phyloP scores from a whole-genome alignment of 345 rosid genomes.

The Erucastrum elatum region DNA sequence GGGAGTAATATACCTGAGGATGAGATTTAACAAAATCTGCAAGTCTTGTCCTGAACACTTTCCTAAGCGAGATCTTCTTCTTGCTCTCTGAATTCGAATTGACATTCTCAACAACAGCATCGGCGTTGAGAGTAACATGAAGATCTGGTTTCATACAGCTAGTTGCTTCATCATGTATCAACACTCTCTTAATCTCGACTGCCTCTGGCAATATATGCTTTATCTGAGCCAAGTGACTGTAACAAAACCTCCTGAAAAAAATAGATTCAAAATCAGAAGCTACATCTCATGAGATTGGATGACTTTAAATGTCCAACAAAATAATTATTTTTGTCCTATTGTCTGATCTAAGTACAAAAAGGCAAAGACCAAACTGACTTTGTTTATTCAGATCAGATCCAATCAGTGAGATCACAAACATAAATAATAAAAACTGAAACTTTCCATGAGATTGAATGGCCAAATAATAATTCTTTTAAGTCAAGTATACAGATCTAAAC shows the following conservation, averaged over 20 bases:
- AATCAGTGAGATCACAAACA: neutral
- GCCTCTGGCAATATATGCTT: slow-evolving; percentile 81
- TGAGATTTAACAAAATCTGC: slow-evolving; percentile 55
- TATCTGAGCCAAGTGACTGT: slow-evolving; percentile 66
- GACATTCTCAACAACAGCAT: slow-evolving; percentile 45
- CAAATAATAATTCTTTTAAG: neutral
- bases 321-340: neutral
- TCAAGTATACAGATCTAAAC: neutral
- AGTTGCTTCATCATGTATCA: slow-evolving; percentile 60
- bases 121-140: slow-evolving; percentile 53
- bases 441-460: neutral
- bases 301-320: neutral
- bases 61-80: slow-evolving; percentile 52
- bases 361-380: neutral
- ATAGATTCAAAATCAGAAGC: neutral
- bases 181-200: slow-evolving; percentile 61
- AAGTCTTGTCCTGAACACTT: slow-evolving; percentile 61
- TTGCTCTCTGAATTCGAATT: slow-evolving; percentile 44
- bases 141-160: slow-evolving; percentile 87
- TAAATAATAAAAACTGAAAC: neutral
- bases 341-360: neutral
- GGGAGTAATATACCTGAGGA: slow-evolving; percentile 55
- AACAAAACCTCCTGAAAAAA: slow-evolving; percentile 72
- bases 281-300: neutral
- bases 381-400: neutral